Conservation (phyloP, 2,329 filamentous ascomycete species). For the Monilinia polystroma region DNA sequence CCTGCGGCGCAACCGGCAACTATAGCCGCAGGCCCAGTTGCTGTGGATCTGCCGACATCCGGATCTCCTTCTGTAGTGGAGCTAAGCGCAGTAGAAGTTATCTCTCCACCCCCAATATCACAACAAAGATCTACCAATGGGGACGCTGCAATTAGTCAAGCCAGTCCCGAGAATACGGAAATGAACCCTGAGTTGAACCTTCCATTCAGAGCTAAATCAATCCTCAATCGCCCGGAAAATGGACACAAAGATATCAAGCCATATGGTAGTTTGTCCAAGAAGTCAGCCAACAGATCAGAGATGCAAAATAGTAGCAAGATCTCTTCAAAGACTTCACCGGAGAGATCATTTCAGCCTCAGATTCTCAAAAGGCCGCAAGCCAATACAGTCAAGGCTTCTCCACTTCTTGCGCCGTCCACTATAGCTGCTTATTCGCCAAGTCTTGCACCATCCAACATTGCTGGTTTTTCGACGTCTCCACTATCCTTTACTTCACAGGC, state of each 20-base stretch:
- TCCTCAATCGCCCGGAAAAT: constrained; percentile 35
- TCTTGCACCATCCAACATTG: constrained; percentile 19
- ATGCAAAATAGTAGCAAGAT: constrained; percentile 11
- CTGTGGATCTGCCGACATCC: constrained; percentile 33
- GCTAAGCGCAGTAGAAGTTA: constrained; percentile 38
- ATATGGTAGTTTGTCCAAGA: constrained; percentile 15
- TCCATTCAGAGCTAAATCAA: constrained; percentile 36
- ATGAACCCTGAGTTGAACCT: constrained; percentile 35
- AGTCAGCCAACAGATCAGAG: constrained; percentile 1
- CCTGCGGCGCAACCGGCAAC: constrained; percentile 30
- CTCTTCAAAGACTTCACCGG: constrained; percentile 31
- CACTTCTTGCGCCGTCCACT: constrained; percentile 26
- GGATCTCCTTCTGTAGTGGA: constrained; percentile 38
- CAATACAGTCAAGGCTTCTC: constrained; percentile 32
- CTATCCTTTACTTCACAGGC: constrained; percentile 29
- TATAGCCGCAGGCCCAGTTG: constrained; percentile 24
- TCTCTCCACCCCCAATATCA: constrained; percentile 26
- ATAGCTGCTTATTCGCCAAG: constrained; percentile 35
- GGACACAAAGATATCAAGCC: constrained; percentile 26
- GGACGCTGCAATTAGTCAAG: constrained; percentile 21
- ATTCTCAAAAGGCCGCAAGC: constrained; percentile 52
- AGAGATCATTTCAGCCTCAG: constrained; percentile 52
- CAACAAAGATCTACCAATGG: constrained; percentile 7
- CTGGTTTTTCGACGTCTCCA: constrained; percentile 11
- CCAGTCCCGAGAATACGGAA: constrained; percentile 24